Evolutionary conservation across 495 filamentous ascomycete species (phyloP), one percentile per base, ranked within the genome.

Genomic region (Neurospora terricola): DNA sequence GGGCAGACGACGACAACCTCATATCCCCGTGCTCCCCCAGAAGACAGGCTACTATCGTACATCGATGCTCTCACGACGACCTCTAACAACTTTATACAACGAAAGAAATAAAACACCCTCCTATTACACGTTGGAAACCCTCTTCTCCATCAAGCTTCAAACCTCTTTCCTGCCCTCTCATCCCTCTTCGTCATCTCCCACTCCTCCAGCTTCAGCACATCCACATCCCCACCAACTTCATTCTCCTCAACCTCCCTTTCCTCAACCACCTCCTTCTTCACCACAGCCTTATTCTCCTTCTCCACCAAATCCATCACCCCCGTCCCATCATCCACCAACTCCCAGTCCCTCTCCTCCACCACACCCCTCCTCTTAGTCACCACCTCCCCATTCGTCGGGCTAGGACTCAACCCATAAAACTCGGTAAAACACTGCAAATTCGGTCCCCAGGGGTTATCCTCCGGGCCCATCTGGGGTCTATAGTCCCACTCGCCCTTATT

Each of bases 361-460:
- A 2, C 2, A 6, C 2, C 11, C 27, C 12, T 3, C 54, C 12
- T 14, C 12, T 0, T 34, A 1, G 12, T 62, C 2, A 27, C 12
- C 27, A 27, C 27, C 0, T 62, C 54, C 54, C 30, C 54, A 66
- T 66, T 66, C 23, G 54, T 66, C 54, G 23, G 54, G 0, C 2
- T 2, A 2, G 54, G 54, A 66, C 54, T 66, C 27, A 66, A 1
- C 23, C 54, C 54, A 66, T 16, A 66, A 66, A 34, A 66, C 54
- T 66, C 54, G 1, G 54, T 71, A 54, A 14, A 54, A 59, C 23
- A 40, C 62, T 38, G 14, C 66, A 70, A 48, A 37, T 76, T 76
- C 21, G 75, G 75, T 18, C 75, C 75, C 72, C 70, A 76, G 0
- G 42, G 40, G 3, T 73, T 69, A 12, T 45, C 62, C 5, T 11